Evolutionary conservation across 1,139 yeast species (phyloP).

Genomic region (Yamadazyma aaseri): DNA sequence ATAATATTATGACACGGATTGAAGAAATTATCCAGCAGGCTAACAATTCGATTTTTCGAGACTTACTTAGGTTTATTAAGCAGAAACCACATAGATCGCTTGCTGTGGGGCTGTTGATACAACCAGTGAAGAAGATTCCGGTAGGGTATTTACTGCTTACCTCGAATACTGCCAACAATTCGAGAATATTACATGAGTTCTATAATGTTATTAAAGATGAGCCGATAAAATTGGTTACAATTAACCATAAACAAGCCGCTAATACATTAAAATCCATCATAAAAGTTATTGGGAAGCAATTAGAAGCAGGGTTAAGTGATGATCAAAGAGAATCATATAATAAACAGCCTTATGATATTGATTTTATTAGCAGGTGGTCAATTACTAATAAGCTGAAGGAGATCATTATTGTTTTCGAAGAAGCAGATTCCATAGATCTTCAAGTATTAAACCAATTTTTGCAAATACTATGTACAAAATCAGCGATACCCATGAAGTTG

Average conservation of each 20-base stretch:
- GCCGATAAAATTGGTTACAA: conserved; percentile 29
- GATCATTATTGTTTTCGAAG: conserved; percentile 55
- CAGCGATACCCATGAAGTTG: conserved; percentile 38
- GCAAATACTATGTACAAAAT: conserved; percentile 21
- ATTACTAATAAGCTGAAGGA: conserved; percentile 13
- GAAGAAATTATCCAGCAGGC: conserved; percentile 31
- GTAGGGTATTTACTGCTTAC: conserved; percentile 52
- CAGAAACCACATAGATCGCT: background rate
- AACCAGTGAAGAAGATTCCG: conserved; percentile 24
- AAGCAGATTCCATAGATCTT: conserved; percentile 58
- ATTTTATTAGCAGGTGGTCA: conserved; percentile 51
- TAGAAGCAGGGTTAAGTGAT: conserved; percentile 8
- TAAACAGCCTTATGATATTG: conserved; percentile 49
- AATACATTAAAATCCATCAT: conserved; percentile 38
- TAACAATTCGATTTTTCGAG: conserved; percentile 26
- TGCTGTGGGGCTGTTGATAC: conserved; percentile 1
- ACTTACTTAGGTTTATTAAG: conserved; percentile 3
- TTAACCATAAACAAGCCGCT: conserved; percentile 42
- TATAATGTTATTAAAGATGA: conserved; percentile 18
- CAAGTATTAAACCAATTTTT: conserved; percentile 52
- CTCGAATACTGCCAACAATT: conserved; percentile 57
- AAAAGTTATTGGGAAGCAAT: conserved; percentile 38
- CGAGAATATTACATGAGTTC: conserved; percentile 46
- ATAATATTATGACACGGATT: conserved; percentile 3
- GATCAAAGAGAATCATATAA: conserved; percentile 8